Base-by-base conservation (phyloP, 73 alveolate species). In the Durusdinium trenchii region DNA sequence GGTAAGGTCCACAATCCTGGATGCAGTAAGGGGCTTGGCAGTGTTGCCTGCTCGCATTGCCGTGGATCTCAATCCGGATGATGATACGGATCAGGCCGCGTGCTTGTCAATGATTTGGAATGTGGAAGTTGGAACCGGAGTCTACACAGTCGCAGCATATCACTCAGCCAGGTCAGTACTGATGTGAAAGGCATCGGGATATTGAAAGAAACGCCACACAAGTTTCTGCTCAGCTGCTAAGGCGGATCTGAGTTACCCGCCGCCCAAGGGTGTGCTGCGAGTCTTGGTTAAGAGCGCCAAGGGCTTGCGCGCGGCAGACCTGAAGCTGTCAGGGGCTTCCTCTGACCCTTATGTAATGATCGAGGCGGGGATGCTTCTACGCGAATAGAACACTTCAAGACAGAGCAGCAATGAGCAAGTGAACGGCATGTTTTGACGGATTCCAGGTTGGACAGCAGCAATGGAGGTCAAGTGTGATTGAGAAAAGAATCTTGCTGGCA, bases 171-270 rank as follows among this genome's bases (percentile, higher is more conserved):
- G n/a, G n/a, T n/a, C n/a, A n/a, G n/a, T n/a, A n/a, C n/a, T n/a
- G n/a, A n/a, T n/a, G n/a, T n/a, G n/a, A n/a, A n/a, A n/a, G n/a
- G n/a, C n/a, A n/a, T n/a, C n/a, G n/a, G n/a, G n/a, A n/a, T n/a
- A n/a, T n/a, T n/a, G n/a, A n/a, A n/a, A n/a, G n/a, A n/a, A n/a
- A n/a, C n/a, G n/a, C n/a, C n/a, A n/a, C n/a, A n/a, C n/a, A n/a
- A n/a, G n/a, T n/a, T 57, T 23, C 23, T 71, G 6, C 84, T 0
- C 51, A 9, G 46, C 85, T 16, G 51, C 85, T 38, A 35, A 90
- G 97, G 98, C 98, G 75, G 98, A 91, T 51, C 89, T 91, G 54
- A 91, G 78, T 42, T 91, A 62, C 60, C 98, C 98, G 35, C 61
- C 87, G 32, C 98, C 98, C 71, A 10, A n/a, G 38, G 98, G 98